Conservation (phyloP, 1,284 basidiomycete genomes). For the Boletus semigastroideus region DNA sequence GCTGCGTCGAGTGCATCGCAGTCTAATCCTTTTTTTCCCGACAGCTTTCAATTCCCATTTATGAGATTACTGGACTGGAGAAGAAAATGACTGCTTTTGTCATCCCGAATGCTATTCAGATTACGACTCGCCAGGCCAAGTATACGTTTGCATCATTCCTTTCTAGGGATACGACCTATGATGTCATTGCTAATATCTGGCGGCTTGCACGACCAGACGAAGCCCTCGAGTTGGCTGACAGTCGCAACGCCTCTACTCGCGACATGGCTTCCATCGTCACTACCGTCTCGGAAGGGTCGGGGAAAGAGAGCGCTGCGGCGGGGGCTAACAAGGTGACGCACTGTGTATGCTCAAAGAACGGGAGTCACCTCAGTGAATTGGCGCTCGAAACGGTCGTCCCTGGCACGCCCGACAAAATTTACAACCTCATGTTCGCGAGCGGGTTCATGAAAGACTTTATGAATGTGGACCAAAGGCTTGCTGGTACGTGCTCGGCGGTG, state of each 20-base stretch:
- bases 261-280: constrained; percentile 23
- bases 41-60: constrained; percentile 89
- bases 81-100: constrained; percentile 99
- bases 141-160: constrained; percentile 97
- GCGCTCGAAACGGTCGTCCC: constrained; percentile 82
- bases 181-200: constrained; percentile 98
- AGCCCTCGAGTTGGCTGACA: constrained; percentile 31
- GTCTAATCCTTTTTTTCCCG: constrained; percentile 8
- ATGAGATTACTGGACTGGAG: constrained; percentile 87
- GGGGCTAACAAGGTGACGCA: constrained; percentile 54
- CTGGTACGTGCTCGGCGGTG: constrained; percentile 54
- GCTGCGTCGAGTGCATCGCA: background rate
- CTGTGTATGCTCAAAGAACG: constrained; percentile 75
- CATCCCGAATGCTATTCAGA: constrained; percentile 96
- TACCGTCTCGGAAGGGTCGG: constrained; percentile 21
- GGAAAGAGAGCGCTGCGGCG: constrained; percentile 6
- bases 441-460: constrained; percentile 96
- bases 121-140: constrained; percentile 80
- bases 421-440: constrained; percentile 95
- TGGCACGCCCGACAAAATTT: constrained; percentile 91
- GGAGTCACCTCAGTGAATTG: constrained; percentile 71
- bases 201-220: constrained; percentile 83
- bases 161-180: constrained; percentile 92
- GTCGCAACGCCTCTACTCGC: constrained; percentile 18
- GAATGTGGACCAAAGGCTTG: constrained; percentile 84